Conservation (phyloP, 441 rosid genomes). For the Erodium moschatum region DNA sequence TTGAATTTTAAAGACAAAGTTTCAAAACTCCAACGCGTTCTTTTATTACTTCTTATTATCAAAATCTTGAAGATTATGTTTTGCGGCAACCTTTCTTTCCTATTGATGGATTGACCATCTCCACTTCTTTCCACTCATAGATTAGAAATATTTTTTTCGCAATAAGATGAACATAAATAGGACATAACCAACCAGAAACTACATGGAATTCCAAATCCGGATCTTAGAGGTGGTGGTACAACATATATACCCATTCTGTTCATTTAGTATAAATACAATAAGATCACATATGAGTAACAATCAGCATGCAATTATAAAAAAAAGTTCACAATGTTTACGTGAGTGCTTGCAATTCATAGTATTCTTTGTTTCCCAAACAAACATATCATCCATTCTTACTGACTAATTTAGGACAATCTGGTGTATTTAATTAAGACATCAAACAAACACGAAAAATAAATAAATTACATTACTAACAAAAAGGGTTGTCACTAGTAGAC, state of each 20-base stretch:
- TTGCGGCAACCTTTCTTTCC: background rate
- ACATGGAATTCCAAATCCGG: background rate
- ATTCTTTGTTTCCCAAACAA: background rate
- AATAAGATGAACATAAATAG: background rate
- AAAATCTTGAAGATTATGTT: background rate
- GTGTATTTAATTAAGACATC: background rate
- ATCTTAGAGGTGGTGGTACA: background rate
- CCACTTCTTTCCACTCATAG: background rate
- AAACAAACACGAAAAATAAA: background rate
- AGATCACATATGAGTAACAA: background rate
- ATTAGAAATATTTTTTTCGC: background rate
- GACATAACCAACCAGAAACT: background rate
- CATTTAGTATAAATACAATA: background rate
- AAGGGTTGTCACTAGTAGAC: background rate
- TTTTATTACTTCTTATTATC: background rate
- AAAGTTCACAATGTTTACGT: background rate
- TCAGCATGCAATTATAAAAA: background rate
- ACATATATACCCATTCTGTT: background rate
- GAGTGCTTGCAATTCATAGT: background rate
- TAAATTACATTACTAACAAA: background rate
- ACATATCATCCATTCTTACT: background rate
- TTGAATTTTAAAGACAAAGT: background rate
- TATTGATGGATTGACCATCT: slow-evolving; percentile 1
- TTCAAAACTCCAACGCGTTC: too few relatives aligned
- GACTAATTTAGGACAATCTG: background rate